Percentiles rank a stretch among this genome's conserved stretches.
Evolutionary conservation across 495 filamentous ascomycete species (phyloP).

Genomic region (Parathielavia hyrcaniae): DNA sequence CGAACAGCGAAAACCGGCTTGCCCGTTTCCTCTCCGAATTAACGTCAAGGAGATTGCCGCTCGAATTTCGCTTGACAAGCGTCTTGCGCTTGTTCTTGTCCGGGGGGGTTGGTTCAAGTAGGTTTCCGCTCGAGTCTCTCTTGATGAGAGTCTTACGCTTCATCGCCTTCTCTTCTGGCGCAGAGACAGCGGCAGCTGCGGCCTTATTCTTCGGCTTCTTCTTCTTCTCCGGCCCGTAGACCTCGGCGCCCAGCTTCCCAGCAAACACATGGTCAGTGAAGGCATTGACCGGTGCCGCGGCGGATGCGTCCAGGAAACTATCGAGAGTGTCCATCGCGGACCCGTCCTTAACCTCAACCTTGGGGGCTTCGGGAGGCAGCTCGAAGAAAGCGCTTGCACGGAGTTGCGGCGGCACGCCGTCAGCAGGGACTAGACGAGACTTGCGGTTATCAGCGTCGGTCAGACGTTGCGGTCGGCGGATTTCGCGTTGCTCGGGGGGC

Average conservation of each 20-base stretch:
- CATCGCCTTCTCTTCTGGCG: neutral
- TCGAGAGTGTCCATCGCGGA: conserved; percentile 88
- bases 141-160: conserved; percentile 16
- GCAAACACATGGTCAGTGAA: conserved; percentile 90
- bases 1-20: conserved; percentile 35
- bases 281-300: conserved; percentile 81
- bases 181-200: neutral
- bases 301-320: conserved; percentile 90
- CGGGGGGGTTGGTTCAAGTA: conserved; percentile 8
- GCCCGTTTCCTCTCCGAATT: conserved; percentile 32
- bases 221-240: conserved; percentile 52
- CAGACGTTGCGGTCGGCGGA: conserved; percentile 28
- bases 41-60: conserved; percentile 14
- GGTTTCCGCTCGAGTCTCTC: conserved; percentile 14
- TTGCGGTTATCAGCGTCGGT: conserved; percentile 34
- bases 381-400: conserved; percentile 91
- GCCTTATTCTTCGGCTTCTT: conserved; percentile 20
- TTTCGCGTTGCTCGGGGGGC: conserved; percentile 24
- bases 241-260: conserved; percentile 61
- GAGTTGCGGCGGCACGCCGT: conserved; percentile 73
- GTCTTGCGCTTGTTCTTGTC: conserved; percentile 18
- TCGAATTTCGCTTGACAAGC: conserved; percentile 25
- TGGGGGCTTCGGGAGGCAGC: conserved; percentile 48
- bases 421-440: conserved; percentile 38
- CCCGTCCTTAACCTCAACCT: conserved; percentile 63